Evolutionary conservation across 1,139 yeast species (phyloP), one percentile per base, ranked within the genome.

Genomic region (Hansenula lynferdii): DNA sequence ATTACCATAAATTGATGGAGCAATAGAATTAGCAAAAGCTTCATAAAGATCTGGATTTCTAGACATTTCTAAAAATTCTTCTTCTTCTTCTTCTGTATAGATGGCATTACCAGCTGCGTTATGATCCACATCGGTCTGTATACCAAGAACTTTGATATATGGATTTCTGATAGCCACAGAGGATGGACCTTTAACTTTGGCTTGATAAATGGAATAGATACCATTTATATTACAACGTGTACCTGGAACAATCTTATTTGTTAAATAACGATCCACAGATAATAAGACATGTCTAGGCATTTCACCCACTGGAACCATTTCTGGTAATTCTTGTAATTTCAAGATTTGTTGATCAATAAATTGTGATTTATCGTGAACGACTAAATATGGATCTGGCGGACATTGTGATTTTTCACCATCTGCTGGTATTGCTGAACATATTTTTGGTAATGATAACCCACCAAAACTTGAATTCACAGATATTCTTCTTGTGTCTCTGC

Each of bases 281-380:
- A 94, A 70, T 44, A 87, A 62, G 37, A 94, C 84, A 55, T 92
- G 96, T 51, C 99, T 78, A 12, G 99, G 99, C 90, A 92, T 84
- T 66, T 92, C 99, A 47, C 99, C 98, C 17, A 92, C 96, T 2
- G 98, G 99, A 1, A 92, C 97, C 83, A 86, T 85, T 60, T 92
- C 98, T 12, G 98, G 97, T 14, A 95, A 75, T 58, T 92, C 99
- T 60, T 92, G 99, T 39, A 94, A 70, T 59, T 94, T 94, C 55
- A 94, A 72, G 20, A 85, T 80, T 61, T 94, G 99, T 60, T 94
- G 97, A 62, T 94, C 98, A 41, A 92, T 84, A 58, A 90, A 94
- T 15, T 77, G 70, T 1, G 97, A 89, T 57, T 87, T 85, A 58
- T 92, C 97, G 60, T 92, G 98, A 29, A 87, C 92, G 45, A 94